Percentiles rank a stretch among this genome's conserved stretches.
Evolutionary conservation across 768 basidiomycete genomes (phyloP).

Genomic region (Hortiboletus campestris): DNA sequence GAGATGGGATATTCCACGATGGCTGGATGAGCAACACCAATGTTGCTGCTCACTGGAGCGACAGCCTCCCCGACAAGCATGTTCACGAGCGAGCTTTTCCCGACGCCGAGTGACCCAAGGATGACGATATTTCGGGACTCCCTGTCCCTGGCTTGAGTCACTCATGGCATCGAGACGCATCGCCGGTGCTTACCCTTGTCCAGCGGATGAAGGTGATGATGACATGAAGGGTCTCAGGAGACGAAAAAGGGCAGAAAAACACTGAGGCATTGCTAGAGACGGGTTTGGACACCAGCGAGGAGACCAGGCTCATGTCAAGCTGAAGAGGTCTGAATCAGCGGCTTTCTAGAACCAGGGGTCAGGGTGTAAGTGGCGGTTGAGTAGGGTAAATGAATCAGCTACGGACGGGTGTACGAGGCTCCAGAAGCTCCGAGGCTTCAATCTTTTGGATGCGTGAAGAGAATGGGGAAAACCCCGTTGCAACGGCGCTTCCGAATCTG

Average conservation of each 20-base stretch:
- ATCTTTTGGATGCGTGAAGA: neutral
- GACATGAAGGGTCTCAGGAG: neutral
- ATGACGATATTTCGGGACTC: constrained; percentile 16
- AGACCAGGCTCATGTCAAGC: neutral
- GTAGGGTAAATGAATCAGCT: neutral
- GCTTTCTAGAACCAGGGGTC: neutral
- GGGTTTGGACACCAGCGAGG: neutral
- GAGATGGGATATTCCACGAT: constrained; percentile 13
- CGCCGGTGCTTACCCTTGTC: constrained; percentile 7
- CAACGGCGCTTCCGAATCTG: constrained; percentile 1
- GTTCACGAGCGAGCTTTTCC: constrained; percentile 43
- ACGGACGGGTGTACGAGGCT: neutral
- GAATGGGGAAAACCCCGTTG: neutral
- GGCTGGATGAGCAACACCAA: constrained; percentile 12
- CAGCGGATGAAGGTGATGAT: neutral
- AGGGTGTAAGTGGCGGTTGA: neutral
- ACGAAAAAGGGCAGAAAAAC: neutral
- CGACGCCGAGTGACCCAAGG: constrained; percentile 29
- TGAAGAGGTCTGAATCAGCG: neutral
- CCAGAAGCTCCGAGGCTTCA: neutral
- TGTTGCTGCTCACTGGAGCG: constrained; percentile 27
- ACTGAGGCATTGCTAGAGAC: neutral
- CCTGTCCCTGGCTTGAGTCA: constrained; percentile 2
- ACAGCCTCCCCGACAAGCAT: constrained; percentile 29
- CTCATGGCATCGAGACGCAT: neutral